Conservation (phyloP, 352 stramenopile genomes). For the Phytophthora fragariaefolia region DNA sequence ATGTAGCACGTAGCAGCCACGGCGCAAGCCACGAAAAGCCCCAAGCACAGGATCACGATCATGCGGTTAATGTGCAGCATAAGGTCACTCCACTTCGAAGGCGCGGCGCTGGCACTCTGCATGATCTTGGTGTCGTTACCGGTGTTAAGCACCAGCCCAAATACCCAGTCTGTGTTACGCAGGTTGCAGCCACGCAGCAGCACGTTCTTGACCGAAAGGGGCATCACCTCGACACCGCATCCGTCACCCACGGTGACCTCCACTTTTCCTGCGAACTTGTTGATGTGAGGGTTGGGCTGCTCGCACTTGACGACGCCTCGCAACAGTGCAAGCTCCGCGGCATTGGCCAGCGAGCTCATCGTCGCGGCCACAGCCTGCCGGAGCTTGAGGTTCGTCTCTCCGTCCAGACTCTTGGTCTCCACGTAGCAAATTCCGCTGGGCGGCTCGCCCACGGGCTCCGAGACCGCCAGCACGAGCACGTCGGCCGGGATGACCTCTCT, state of each 20-base stretch:
- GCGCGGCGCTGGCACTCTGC: slow-evolving; percentile 75
- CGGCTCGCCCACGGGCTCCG: slow-evolving; percentile 68
- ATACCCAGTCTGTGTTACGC: slow-evolving; percentile 91
- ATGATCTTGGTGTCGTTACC: slow-evolving; percentile 93
- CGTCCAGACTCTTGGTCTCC: slow-evolving; percentile 92
- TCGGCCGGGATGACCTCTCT: slow-evolving; percentile 87
- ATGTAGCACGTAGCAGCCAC: slow-evolving; percentile 78
- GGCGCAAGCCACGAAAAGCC: slow-evolving; percentile 69
- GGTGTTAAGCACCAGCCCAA: slow-evolving; percentile 90
- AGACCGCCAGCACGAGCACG: slow-evolving; percentile 80
- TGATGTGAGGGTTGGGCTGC: slow-evolving; percentile 87
- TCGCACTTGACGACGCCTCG: slow-evolving; percentile 73
- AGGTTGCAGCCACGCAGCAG: slow-evolving; percentile 89
- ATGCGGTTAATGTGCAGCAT: slow-evolving; percentile 86
- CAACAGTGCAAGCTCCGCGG: slow-evolving; percentile 59
- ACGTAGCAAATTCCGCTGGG: slow-evolving; percentile 90
- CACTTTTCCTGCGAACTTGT: slow-evolving; percentile 89
- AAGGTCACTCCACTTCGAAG: slow-evolving; percentile 87
- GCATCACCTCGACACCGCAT: slow-evolving; percentile 75
- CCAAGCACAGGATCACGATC: slow-evolving; percentile 73
- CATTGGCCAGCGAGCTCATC: slow-evolving; percentile 66
- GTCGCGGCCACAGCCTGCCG: slow-evolving; percentile 74
- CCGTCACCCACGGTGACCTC: slow-evolving; percentile 72
- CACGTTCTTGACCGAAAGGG: slow-evolving; percentile 89
- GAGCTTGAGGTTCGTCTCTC: slow-evolving; percentile 94